Percentiles rank a stretch among this genome's conserved stretches.
Conservation (phyloP, 2,329 filamentous ascomycete genomes). For the Calonectria hongkongensis region DNA sequence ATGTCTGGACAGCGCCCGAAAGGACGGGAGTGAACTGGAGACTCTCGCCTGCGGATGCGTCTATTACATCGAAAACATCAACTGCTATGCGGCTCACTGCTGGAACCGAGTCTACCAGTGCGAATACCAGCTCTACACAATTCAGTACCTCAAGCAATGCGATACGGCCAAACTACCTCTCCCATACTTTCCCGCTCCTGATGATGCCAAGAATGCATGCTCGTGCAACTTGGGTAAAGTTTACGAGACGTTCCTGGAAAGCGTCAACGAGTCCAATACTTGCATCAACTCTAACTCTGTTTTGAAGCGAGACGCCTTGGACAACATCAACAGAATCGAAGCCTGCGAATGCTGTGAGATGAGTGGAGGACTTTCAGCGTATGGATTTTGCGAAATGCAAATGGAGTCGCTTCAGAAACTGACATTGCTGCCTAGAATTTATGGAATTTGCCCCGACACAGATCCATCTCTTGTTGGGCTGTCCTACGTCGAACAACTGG, state of each 20-base stretch:
- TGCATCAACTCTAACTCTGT: conserved; percentile 47
- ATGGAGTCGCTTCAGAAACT: neutral
- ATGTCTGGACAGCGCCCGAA: conserved; percentile 43
- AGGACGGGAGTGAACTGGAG: conserved; percentile 45
- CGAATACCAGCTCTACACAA: conserved; percentile 62
- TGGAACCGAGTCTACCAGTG: conserved; percentile 64
- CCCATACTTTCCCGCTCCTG: conserved; percentile 62
- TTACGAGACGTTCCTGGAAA: conserved; percentile 45
- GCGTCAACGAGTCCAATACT: conserved; percentile 40
- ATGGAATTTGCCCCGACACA: conserved; percentile 58
- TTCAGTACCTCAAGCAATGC: conserved; percentile 59
- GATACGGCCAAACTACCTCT: conserved; percentile 56
- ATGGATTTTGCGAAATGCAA: conserved; percentile 28
- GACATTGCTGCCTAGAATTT: conserved; percentile 49
- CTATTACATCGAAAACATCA: conserved; percentile 53
- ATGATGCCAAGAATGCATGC: conserved; percentile 58
- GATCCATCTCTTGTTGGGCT: conserved; percentile 50
- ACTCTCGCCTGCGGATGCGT: conserved; percentile 50
- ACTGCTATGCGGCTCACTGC: conserved; percentile 61
- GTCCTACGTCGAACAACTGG: conserved; percentile 40
- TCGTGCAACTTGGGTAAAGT: conserved; percentile 61
- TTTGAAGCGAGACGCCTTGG: conserved; percentile 47
- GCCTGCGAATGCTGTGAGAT: conserved; percentile 60
- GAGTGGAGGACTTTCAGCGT: conserved; percentile 60
- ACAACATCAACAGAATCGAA: conserved; percentile 48